Evolutionary conservation across 2,329 filamentous ascomycete species (phyloP).

Genomic region (Acrocalymma vagum): DNA sequence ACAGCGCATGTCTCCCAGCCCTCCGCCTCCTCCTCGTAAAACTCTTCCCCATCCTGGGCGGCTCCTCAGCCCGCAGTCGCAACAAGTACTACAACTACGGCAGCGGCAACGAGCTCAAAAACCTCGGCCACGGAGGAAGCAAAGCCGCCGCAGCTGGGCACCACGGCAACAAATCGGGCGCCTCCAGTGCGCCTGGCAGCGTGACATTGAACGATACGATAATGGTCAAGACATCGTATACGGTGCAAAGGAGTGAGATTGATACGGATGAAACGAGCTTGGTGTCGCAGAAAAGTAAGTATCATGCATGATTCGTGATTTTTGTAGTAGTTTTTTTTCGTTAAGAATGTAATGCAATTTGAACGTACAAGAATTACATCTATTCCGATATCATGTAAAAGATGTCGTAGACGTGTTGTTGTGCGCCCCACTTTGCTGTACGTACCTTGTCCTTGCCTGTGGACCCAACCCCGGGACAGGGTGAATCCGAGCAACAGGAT

Average conservation of each 20-base stretch:
- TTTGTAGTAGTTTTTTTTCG: too few relatives aligned
- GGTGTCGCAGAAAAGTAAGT: slow-evolving; percentile 17
- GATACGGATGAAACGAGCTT: slow-evolving; percentile 29
- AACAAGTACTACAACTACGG: slow-evolving; percentile 36
- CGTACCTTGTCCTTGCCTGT: too few relatives aligned
- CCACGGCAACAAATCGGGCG: slow-evolving; percentile 9
- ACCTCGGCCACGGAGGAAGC: slow-evolving; percentile 14
- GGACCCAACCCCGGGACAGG: too few relatives aligned
- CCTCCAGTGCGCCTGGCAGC: slow-evolving; percentile 9
- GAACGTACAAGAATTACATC: too few relatives aligned
- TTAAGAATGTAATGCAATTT: too few relatives aligned
- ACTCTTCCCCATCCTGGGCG: slow-evolving; percentile 45
- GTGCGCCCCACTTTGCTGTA: too few relatives aligned
- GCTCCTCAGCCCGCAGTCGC: slow-evolving; percentile 37
- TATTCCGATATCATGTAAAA: too few relatives aligned
- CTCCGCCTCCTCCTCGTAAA: slow-evolving; percentile 48
- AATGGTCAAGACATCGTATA: slow-evolving; percentile 27
- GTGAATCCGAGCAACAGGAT: too few relatives aligned
- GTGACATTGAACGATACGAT: slow-evolving; percentile 21
- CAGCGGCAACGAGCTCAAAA: slow-evolving; percentile 27
- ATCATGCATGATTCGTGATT: slow-evolving; percentile 4
- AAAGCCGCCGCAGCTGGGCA: slow-evolving; percentile 15
- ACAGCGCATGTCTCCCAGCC: slow-evolving; percentile 51
- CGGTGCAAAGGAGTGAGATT: slow-evolving; percentile 20
- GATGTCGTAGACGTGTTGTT: too few relatives aligned